These are phyloP conservation scores for Porphyridium purpureum DNA, from an alignment of 23 red algal genomes.

Conservation along the genomic window DNA sequence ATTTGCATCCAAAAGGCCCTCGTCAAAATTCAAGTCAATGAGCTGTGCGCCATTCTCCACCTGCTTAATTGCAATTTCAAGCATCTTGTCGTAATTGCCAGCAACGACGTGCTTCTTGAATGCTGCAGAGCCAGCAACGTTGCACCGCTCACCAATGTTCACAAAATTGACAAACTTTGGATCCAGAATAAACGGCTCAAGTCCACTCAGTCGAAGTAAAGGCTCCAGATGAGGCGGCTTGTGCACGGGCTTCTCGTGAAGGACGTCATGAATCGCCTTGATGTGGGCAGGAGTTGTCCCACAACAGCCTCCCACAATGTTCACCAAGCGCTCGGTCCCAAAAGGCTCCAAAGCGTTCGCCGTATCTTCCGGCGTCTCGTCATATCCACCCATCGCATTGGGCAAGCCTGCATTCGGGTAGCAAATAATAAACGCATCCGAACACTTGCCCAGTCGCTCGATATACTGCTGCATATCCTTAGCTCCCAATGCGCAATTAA, in stretches of 20 bases:
- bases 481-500: conserved; percentile 68
- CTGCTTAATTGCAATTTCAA: conserved; percentile 64
- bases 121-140: conserved; percentile 39
- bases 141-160: conserved; percentile 68
- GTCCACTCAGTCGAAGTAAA: conserved; percentile 35
- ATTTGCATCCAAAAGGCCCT: conserved; percentile 54
- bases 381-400: conserved; percentile 72
- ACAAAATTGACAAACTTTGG: conserved; percentile 52
- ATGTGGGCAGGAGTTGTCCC: conserved; percentile 50
- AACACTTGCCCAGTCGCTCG: conserved; percentile 34
- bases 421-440: conserved; percentile 56
- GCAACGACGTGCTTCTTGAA: conserved; percentile 70
- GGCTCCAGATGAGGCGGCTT: too few species aligned
- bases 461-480: conserved; percentile 67
- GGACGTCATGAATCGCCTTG: conserved; percentile 20
- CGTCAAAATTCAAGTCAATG: conserved; percentile 70
- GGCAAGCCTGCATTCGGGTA: conserved; percentile 69
- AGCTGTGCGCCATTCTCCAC: conserved; percentile 66
- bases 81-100: conserved; percentile 70
- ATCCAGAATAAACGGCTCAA: conserved; percentile 55
- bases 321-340: conserved; percentile 23
- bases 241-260: too few species aligned
- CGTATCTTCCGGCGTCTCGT: conserved; percentile 49
- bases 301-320: conserved; percentile 67
- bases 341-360: conserved; percentile 18